Conservation (phyloP, 768 basidiomycete genomes). For the Dentipellis fragilis region DNA sequence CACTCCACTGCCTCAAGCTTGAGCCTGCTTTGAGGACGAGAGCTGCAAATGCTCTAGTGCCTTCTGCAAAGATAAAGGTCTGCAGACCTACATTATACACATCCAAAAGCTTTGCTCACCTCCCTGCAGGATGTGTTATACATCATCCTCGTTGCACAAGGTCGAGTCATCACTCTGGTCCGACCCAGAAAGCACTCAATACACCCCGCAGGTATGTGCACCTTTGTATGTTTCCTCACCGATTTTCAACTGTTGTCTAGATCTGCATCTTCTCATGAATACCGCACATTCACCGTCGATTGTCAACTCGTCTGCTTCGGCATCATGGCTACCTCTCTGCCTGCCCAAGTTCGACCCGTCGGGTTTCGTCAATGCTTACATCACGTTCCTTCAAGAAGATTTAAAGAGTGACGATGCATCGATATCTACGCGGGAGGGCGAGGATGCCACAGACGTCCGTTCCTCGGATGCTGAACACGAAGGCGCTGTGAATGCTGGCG, state of each 20-base stretch:
- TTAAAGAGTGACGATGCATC: not conserved
- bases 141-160: constrained; percentile 72
- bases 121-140: constrained; percentile 75
- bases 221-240: not conserved
- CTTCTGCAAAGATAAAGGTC: constrained; percentile 73
- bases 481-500: not conserved
- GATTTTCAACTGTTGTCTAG: constrained; percentile 26
- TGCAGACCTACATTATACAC: constrained; percentile 9
- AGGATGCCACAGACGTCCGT: not conserved
- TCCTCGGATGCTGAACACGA: not conserved
- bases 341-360: constrained; percentile 88
- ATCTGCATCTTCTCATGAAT: constrained; percentile 88
- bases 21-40: constrained; percentile 59
- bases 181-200: constrained; percentile 91
- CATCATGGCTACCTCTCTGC: constrained; percentile 93
- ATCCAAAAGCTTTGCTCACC: not conserved
- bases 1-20: constrained; percentile 71
- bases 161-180: constrained; percentile 75
- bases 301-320: constrained; percentile 64
- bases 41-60: constrained; percentile 74
- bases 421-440: not conserved
- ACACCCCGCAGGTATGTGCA: constrained; percentile 69
- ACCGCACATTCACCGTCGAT: constrained; percentile 80
- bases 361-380: constrained; percentile 87
- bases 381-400: constrained; percentile 48